Evolutionary conservation across 73 alveolate species (phyloP).

Genomic region (Symbiodinium natans): DNA sequence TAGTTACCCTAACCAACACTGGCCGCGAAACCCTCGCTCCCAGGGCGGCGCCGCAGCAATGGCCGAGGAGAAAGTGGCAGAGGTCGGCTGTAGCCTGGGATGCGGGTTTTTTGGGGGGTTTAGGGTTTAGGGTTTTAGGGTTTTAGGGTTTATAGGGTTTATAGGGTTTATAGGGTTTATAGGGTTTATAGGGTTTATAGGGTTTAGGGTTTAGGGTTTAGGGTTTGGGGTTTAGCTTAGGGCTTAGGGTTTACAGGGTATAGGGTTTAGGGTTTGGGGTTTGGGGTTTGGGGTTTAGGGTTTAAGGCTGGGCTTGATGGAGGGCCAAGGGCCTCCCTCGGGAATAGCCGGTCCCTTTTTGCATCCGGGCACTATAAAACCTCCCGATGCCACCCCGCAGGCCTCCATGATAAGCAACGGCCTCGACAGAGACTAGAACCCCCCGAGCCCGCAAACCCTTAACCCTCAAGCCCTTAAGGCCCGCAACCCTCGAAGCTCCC

Average conservation of each 20-base stretch:
- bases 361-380: too few species aligned
- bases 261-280: background rate
- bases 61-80: background rate
- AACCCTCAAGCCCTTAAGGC: too few species aligned
- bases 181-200: background rate
- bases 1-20: too few species aligned
- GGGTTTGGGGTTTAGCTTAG: background rate
- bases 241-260: background rate
- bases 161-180: background rate
- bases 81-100: background rate
- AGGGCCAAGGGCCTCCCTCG: too few species aligned
- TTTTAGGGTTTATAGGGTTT: background rate
- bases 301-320: too few species aligned
- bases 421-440: too few species aligned
- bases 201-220: background rate
- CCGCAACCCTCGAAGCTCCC: too few species aligned
- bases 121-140: background rate
- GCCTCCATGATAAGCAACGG: too few species aligned
- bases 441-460: too few species aligned
- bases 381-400: too few species aligned
- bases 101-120: background rate
- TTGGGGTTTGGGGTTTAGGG: too few species aligned
- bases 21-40: background rate
- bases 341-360: too few species aligned
- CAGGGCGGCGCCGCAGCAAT: background rate